Base-by-base conservation (phyloP, 192 early-diverging fungal genomes). In the Lobosporangium transversale region DNA sequence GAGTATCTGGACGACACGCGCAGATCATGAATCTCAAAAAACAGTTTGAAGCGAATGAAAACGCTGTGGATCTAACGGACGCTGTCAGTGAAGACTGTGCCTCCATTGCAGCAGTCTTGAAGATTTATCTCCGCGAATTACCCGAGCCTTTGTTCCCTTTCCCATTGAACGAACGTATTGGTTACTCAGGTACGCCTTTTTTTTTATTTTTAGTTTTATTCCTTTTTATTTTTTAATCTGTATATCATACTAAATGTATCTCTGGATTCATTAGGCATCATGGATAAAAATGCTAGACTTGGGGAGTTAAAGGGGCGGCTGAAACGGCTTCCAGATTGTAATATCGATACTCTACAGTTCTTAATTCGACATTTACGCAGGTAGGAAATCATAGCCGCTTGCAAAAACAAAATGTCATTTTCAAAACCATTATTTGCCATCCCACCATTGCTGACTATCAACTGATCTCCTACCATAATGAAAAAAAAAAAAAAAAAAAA, bases 71-170 rank as follows among this genome's bases (percentile, higher is more conserved):
- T 35, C 23, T 76, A 17, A 67, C 64, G 1, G 65, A 67, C 12
- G 14, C 59, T 43, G 69, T 70, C 14, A 62, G 71, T 12, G 82
- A 85, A 14, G 91, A 92, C 53, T 80, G 88, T 14, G 66, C 89
- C 35, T 81, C 84, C 5, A 79, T 92, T 40, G 86, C 90, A 0
- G 84, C 80, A 1, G 65, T 91, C 6, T 71, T 92, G 6, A 92
- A 92, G 55, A 73, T 87, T 18, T 92, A 89, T 62, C 69, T 92
- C 4, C 73, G 91, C 33, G 86, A 89, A 56, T 65, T 92, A 14
- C 84, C 90, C 11, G 70, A 83, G 17, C 90, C 90, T 40, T 55
- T 91, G 18, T 84, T 90, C 54, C 78, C 84, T 0, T 88, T 89
- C 53, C 51, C 78, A 4, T 44, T 86, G 11, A 79, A 78, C 9